Conservation (phyloP, 2,329 filamentous ascomycete genomes). For the Paecilomyces formosus region DNA sequence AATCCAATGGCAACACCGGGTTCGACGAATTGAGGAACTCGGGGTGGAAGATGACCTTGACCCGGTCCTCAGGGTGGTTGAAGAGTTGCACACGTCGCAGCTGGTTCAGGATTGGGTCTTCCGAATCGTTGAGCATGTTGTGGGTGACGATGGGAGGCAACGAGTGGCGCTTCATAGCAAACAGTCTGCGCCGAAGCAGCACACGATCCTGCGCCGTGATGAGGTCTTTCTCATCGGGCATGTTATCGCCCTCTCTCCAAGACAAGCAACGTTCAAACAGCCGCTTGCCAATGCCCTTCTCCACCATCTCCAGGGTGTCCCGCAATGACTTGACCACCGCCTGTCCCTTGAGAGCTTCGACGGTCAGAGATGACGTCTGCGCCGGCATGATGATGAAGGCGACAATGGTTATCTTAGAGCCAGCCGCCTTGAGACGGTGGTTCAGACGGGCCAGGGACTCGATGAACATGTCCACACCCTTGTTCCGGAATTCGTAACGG, state of each 20-base stretch:
- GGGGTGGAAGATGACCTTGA: conserved; percentile 97
- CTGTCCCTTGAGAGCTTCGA: conserved; percentile 92
- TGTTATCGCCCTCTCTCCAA: conserved; percentile 89
- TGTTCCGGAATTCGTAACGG: conserved; percentile 96
- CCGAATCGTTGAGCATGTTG: conserved; percentile 92
- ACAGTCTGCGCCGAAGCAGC: conserved; percentile 80
- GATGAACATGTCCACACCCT: conserved; percentile 99
- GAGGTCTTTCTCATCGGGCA: conserved; percentile 95
- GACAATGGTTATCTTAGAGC: conserved; percentile 88
- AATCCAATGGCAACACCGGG: conserved; percentile 89
- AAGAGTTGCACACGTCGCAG: conserved; percentile 93
- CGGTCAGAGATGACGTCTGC: conserved; percentile 87
- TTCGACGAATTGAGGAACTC: conserved; percentile 96
- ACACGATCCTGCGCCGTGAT: conserved; percentile 89
- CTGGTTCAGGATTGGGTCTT: conserved; percentile 93
- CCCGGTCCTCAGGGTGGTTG: conserved; percentile 88
- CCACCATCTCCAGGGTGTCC: conserved; percentile 88
- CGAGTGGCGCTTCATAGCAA: conserved; percentile 89
- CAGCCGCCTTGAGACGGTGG: conserved; percentile 75
- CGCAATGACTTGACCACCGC: conserved; percentile 94
- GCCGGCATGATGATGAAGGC: conserved; percentile 99
- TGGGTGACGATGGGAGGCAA: conserved; percentile 96
- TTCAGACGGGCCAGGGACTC: conserved; percentile 92
- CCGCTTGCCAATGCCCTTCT: conserved; percentile 83
- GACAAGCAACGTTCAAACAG: conserved; percentile 90